Evolutionary conservation across 2,329 filamentous ascomycete genomes (phyloP).

Genomic region (Colletotrichum costaricense): DNA sequence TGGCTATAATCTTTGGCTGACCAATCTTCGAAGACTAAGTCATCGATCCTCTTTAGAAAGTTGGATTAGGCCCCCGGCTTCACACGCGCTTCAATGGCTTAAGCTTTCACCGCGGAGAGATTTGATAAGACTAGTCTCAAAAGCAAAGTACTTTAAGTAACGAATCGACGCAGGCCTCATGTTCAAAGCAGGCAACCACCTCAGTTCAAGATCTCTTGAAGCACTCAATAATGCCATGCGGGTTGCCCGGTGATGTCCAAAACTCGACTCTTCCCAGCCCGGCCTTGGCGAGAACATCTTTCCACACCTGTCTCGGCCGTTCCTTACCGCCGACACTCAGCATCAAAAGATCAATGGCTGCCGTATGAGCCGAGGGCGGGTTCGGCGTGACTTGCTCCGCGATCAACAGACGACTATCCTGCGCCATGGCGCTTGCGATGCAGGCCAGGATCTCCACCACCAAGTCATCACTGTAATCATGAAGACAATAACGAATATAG

Average conservation of each 20-base stretch:
- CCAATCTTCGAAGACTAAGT: not conserved
- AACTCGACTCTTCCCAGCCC: not conserved
- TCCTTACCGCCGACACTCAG: not conserved
- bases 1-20: not conserved
- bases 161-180: not conserved
- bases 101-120: no score
- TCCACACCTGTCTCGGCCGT: not conserved
- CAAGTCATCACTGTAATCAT: constrained; percentile 49
- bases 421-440: not conserved
- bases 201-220: not conserved
- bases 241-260: not conserved
- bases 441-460: constrained; percentile 42
- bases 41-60: not conserved
- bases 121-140: not conserved
- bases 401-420: not conserved
- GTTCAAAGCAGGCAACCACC: not conserved
- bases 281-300: not conserved
- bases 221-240: not conserved
- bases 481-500: constrained; percentile 48
- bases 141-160: not conserved
- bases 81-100: no score
- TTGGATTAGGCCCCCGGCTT: not conserved
- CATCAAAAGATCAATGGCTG: not conserved
- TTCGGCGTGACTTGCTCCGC: not conserved
- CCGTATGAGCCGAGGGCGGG: not conserved